Evolutionary conservation across 495 filamentous ascomycete species (phyloP).

Genomic region (Daldinia childiae): DNA sequence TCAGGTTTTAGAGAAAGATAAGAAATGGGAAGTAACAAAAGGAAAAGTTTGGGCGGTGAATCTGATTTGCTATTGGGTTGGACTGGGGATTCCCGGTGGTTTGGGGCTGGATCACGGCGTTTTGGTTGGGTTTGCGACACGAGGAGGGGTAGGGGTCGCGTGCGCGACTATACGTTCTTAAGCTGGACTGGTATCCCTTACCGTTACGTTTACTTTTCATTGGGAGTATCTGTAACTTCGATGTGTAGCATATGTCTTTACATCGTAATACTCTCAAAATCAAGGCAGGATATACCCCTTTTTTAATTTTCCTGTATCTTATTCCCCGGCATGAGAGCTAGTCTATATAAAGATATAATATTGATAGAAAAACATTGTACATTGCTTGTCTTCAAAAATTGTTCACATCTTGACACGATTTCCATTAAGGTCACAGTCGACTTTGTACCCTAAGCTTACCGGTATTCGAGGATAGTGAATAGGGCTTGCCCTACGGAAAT

Average conservation of each 20-base stretch:
- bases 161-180: not conserved
- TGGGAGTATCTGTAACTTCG: not conserved
- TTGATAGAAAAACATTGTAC: not conserved
- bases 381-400: too few species aligned
- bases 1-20: not conserved
- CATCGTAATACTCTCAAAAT: slow-evolving; percentile 15
- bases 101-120: not conserved
- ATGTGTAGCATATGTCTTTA: not conserved
- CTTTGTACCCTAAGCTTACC: too few species aligned
- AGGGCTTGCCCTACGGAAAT: too few species aligned
- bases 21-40: not conserved
- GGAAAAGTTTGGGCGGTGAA: slow-evolving; percentile 1
- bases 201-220: slow-evolving; percentile 8
- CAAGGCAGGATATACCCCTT: slow-evolving; percentile 39
- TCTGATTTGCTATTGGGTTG: not conserved
- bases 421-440: too few species aligned
- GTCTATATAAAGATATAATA: slow-evolving; percentile 20
- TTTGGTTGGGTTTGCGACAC: not conserved
- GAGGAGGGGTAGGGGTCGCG: not conserved
- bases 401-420: too few species aligned
- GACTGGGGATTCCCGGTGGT: not conserved
- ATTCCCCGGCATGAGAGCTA: not conserved
- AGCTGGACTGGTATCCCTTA: not conserved
- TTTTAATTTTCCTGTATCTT: not conserved
- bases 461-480: too few species aligned